Base-by-base conservation (phyloP, 2,329 filamentous ascomycete genomes). In the Epichloe scottii region DNA sequence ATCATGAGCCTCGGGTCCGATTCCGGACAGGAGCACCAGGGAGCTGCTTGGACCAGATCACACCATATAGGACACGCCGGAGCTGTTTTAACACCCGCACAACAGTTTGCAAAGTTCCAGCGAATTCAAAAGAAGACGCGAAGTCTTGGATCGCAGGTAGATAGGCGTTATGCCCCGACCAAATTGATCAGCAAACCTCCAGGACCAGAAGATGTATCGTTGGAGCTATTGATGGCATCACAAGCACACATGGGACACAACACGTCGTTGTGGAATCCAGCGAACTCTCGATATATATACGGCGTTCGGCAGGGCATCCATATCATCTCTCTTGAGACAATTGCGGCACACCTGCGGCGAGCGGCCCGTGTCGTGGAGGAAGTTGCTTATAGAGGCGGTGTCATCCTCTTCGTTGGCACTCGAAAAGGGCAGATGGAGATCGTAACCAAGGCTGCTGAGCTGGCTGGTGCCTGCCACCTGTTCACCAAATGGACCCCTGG, bases 401-500 rank as follows among this genome's bases (percentile, higher is more conserved):
- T 95, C 53, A 84, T 97, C 45, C 77, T 98, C 8, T 96, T 97
- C 63, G 90, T 90, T 0, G 93, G 93, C 43, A 97, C 87, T 5
- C 78, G 91, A 33, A 77, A 80, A 51, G 89, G 88, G 1, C 91
- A 96, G 64, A 85, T 85, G 66, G 77, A 85, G 55, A 78, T 84
- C 49, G 87, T 96, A 1, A 87, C 94, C 15, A 81, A 80, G 56
- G 89, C 91, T 5, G 89, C 93, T 1, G 74, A 85, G 65, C 68
- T 94, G 55, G 81, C 89, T 0, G 77, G 80, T 52, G 89, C 81
- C 2, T 97, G 86, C 64, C 90, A 97, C 66, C 68, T 98, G 35
- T 97, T 95, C 63, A 87, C 88, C 63, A 85, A 89, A 61, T 98
- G 93, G 93, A 89, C 84, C 47, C 87, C 93, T 0, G 93, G 93